Conservation (phyloP, 306 rosid genomes). For the cucumber (Cucumis sativus) region Cucumber_9930_V3 NC_026655.2:4630001-4630500, state of each 20-base stretch:
- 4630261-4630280: slow-evolving; percentile 45
- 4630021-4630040: slow-evolving; percentile 54
- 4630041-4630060: slow-evolving; percentile 79
- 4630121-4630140: slow-evolving; percentile 45
- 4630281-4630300: slow-evolving; percentile 76
- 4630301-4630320: slow-evolving; percentile 91
- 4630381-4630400: slow-evolving; percentile 79
- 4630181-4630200: slow-evolving; percentile 53
- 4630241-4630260: slow-evolving; percentile 46
- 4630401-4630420: slow-evolving; percentile 73
- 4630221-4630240: slow-evolving; percentile 62
- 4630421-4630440: slow-evolving; percentile 88
- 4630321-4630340: slow-evolving; percentile 82
- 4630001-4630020: slow-evolving; percentile 51
- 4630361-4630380: slow-evolving; percentile 42
- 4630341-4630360: slow-evolving; percentile 44
- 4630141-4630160: slow-evolving; percentile 47
- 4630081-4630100: slow-evolving; percentile 81
- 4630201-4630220: slow-evolving; percentile 74
- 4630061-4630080: slow-evolving; percentile 49
- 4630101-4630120: slow-evolving; percentile 62
- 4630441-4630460: slow-evolving; percentile 81
- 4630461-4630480: slow-evolving; percentile 92
- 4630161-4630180: slow-evolving; percentile 81
- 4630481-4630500: slow-evolving; percentile 75